Base-by-base conservation (phyloP, 169 alveolate genomes). In the Eimeria necatrix region DNA sequence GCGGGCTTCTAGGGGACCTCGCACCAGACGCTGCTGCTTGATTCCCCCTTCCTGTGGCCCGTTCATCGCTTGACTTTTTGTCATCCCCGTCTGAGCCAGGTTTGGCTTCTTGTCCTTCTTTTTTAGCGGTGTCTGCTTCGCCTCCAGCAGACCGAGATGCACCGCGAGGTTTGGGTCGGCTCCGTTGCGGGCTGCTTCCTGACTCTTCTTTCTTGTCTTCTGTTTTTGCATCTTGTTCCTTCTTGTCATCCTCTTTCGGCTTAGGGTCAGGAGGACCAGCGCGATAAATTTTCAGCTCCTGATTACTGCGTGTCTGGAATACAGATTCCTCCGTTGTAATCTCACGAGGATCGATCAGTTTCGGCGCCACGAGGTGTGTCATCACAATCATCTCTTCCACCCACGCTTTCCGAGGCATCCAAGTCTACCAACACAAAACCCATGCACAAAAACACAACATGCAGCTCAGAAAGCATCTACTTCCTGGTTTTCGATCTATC, bases 361-460 rank as follows among this genome's bases (percentile, higher is more conserved):
- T 81, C n/a, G 93, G 93, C 7, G 93, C 93, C 51, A 86, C 93
- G 18, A 86, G 68, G 20, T 86, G 93, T 26, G 78, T 86, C 70
- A 68, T 61, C 70, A 86, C 84, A 16, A 86, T 48, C 84, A 46
- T 64, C 51, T 86, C 93, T 64, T 86, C 93, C 22, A 64, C 84
- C 68, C 78, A 68, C 18, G 56, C 84, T 22, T 86, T 86, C 32
- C 83, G 93, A 48, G 78, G 76, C 84, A 70, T 46, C 70, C 80
- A 60, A 2, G 10, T 68, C 93, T 86, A 68, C 3, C n/a, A 41
- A 6, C 93, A 61, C 74, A 85, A 59, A 7, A 41, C 48, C 46
- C 22, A 16, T 20, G 41, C 78, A 68, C 78, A 68, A 68, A 68
- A 12, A 12, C 41, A 32, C 41, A 32, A 32, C 41, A 32, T 32